Evolutionary conservation across 2,329 filamentous ascomycete genomes (phyloP), one percentile per base, ranked within the genome.

Genomic region (Talaromyces islandicus): DNA sequence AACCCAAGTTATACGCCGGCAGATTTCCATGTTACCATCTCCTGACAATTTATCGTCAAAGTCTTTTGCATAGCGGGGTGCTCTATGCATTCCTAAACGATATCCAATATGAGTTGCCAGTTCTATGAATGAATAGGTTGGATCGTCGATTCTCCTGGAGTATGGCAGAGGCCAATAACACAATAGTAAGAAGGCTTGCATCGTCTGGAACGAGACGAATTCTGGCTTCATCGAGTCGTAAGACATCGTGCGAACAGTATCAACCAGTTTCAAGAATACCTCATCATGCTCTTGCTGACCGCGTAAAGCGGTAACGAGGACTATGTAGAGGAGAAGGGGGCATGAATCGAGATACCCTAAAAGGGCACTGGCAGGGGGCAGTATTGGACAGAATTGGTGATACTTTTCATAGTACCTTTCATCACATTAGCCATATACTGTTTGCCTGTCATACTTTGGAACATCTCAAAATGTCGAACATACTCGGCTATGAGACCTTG

Each of bases 141-240:
- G 56, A 21, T 63, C 61, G n/a, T 57, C 57, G 24, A 57, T 57
- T 21, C 57, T 24, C n/a, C 24, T 55, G 7, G 56, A 32, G n/a
- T 61, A 63, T 4, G 61, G 61, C 14, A 61, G 53, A 27, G 57
- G 60, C 61, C 61, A 63, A 29, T 59, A 59, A 24, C 59, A 59
- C 4, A 63, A 59, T 11, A 63, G 38, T 19, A 63, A 30, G n/a
- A 63, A 51, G 4, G 59, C 61, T 53, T 63, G 61, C 19, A 61
- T 43, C 6, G 59, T 35, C 24, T 56, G 43, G 24, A 63, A 38
- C 12, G 17, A 59, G n/a, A 27, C 29, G 14, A 53, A 52, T 51
- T 30, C 46, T 6, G 59, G 61, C 12, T 29, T 54, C 14, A 61
- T 56, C 14, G 29, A 57, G n/a, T 46, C 56, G 17, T 58, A 63